These are phyloP conservation scores for Flaveria robusta DNA, from an alignment of 129 eudicot genomes.

Conservation along the genomic window DNA sequence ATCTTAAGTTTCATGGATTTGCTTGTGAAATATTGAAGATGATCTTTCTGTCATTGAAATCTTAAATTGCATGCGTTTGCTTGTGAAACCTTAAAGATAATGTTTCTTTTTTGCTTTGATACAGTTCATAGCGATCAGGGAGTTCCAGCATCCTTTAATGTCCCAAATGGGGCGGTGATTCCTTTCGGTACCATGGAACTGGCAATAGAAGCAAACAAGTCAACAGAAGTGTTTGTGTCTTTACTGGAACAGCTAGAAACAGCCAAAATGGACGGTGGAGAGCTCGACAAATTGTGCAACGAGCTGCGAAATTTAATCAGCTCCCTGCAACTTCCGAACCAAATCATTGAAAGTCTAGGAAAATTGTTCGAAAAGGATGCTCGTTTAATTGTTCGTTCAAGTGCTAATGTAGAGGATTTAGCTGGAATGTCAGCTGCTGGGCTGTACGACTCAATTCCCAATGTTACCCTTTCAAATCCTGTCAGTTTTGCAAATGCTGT, in stretches of 20 bases:
- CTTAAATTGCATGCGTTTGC: constrained; percentile 2
- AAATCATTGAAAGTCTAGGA: constrained; percentile 46
- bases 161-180: constrained; percentile 80
- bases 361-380: constrained; percentile 50
- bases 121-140: constrained; percentile 84
- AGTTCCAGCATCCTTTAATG: constrained; percentile 76
- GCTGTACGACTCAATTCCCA: constrained; percentile 85
- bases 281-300: constrained; percentile 64
- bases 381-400: constrained; percentile 77
- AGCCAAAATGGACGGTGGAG: constrained; percentile 65
- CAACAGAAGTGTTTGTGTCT: constrained; percentile 47
- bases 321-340: constrained; percentile 47
- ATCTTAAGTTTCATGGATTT: not conserved
- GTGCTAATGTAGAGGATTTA: constrained; percentile 96
- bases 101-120: constrained; percentile 13
- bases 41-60: not conserved
- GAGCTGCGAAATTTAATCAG: constrained; percentile 62
- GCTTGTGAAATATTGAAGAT: constrained; percentile 18
- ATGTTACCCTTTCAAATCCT: constrained; percentile 81
- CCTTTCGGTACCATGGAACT: constrained; percentile 89
- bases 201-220: constrained; percentile 55
- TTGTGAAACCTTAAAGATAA: constrained; percentile 15
- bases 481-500: constrained; percentile 57
- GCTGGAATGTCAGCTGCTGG: constrained; percentile 99
- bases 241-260: constrained; percentile 62